Conservation (phyloP, 345 rosid species). For the Acer negundo region DNA sequence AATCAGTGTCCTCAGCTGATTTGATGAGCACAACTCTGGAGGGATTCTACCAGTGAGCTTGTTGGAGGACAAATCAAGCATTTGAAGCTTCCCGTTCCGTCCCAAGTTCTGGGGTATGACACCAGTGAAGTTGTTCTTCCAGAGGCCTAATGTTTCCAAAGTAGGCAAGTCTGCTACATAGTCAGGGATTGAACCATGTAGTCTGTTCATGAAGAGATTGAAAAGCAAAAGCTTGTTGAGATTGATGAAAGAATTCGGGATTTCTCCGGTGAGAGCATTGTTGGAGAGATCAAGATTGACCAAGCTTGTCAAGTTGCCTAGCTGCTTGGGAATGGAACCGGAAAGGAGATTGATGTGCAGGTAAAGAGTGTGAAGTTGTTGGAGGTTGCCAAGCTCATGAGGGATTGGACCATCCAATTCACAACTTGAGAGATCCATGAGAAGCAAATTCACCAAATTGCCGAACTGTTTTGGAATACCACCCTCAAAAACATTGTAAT, state of each 20-base stretch:
- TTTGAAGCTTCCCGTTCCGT: constrained; percentile 45
- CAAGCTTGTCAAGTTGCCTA: constrained; percentile 57
- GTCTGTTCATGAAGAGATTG: constrained; percentile 59
- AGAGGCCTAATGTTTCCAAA: constrained; percentile 49
- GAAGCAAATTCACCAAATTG: constrained; percentile 48
- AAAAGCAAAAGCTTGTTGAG: constrained; percentile 50
- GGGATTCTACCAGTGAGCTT: constrained; percentile 76
- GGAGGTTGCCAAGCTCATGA: constrained; percentile 51
- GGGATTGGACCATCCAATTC: constrained; percentile 57
- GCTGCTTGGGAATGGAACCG: constrained; percentile 50
- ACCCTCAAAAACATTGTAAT: constrained; percentile 54
- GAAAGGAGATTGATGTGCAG: constrained; percentile 52
- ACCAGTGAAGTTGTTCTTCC: constrained; percentile 76
- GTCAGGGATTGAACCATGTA: constrained; percentile 65
- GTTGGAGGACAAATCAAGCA: constrained; percentile 66
- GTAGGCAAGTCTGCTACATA: constrained; percentile 50
- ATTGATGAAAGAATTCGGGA: constrained; percentile 47
- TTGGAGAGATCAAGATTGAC: constrained; percentile 61
- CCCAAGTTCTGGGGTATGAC: constrained; percentile 61
- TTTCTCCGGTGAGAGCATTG: constrained; percentile 59
- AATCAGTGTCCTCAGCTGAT: constrained; percentile 45
- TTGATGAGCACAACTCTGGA: constrained; percentile 42
- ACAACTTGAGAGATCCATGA: constrained; percentile 60
- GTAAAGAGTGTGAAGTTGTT: constrained; percentile 53
- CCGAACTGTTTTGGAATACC: constrained; percentile 63